Percentiles rank a stretch among this genome's conserved stretches.
phyloP scores from a whole-genome alignment of 129 eudicot species.

The carrot (Daucus carota) region DNA sequence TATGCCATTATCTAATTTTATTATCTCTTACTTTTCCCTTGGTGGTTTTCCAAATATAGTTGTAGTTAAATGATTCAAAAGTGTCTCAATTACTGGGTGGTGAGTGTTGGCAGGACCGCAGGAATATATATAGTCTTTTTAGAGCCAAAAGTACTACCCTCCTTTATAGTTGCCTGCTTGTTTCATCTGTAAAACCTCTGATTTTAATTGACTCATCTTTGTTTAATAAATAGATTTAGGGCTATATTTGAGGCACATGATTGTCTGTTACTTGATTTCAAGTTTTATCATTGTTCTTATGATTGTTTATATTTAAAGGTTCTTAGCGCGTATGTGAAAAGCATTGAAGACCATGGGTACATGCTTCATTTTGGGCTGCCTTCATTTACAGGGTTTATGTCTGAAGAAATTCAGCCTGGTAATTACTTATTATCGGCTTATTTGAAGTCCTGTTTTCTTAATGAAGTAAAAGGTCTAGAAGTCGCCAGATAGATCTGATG shows the following conservation, averaged over 20 bases:
- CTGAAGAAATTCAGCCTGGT: conserved; percentile 49
- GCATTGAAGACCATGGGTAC: conserved; percentile 97
- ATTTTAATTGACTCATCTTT: neutral
- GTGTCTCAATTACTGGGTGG: neutral
- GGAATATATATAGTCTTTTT: neutral
- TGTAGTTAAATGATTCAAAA: neutral
- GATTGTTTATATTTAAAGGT: conserved; percentile 38
- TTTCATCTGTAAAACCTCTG: neutral
- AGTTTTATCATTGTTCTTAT: neutral
- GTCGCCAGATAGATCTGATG: neutral
- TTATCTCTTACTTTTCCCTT: neutral
- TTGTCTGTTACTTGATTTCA: neutral
- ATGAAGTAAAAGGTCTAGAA: neutral
- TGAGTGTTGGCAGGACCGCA: neutral
- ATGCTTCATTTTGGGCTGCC: conserved; percentile 80
- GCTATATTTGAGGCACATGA: neutral
- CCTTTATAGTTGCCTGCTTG: neutral
- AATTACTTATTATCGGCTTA: conserved; percentile 6
- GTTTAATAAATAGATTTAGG: neutral
- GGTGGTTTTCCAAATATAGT: neutral
- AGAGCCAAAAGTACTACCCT: neutral
- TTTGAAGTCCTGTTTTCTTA: neutral
- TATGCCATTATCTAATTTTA: conserved; percentile 22
- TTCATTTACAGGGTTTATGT: conserved; percentile 79
- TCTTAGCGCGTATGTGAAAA: conserved; percentile 78